phyloP scores from a whole-genome alignment of 208 protist genomes.

The Naegleria gruberi region DNA sequence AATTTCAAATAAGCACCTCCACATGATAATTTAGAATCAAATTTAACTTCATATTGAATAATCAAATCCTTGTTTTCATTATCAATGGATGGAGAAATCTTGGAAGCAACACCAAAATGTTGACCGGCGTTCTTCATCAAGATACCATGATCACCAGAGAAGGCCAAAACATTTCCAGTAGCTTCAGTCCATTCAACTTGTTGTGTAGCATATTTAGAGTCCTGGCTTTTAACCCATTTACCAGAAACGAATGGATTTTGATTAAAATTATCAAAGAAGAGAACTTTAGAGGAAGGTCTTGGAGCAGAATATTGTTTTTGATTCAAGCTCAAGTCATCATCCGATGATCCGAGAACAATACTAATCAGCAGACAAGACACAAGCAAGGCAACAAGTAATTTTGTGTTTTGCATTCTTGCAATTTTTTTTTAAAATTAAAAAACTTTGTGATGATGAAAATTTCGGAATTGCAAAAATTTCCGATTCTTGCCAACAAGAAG shows the following conservation, averaged over 20 bases:
- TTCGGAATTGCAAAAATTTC: too few species aligned
- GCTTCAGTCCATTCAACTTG: background rate
- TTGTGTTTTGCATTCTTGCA: too few species aligned
- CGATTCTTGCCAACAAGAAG: too few species aligned
- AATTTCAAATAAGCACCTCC: conserved; percentile 88
- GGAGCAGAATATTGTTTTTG: background rate
- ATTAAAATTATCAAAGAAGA: conserved; percentile 22
- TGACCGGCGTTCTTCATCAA: background rate
- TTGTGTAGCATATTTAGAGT: background rate
- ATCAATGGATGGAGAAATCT: conserved; percentile 63
- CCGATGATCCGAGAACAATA: too few species aligned
- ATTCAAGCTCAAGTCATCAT: too few species aligned
- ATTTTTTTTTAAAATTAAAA: too few species aligned
- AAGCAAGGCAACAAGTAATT: too few species aligned
- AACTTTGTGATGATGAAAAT: too few species aligned
- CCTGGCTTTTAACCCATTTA: background rate
- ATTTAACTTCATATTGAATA: conserved; percentile 81
- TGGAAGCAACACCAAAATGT: background rate
- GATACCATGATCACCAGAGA: background rate
- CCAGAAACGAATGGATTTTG: background rate
- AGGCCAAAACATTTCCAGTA: background rate
- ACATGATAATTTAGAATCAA: conserved; percentile 70
- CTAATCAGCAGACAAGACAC: too few species aligned
- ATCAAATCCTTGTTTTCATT: conserved; percentile 72
- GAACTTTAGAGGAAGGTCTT: background rate